Conservation (phyloP, 805 yeast genomes). For the Yamadazyma kitorensis region DNA sequence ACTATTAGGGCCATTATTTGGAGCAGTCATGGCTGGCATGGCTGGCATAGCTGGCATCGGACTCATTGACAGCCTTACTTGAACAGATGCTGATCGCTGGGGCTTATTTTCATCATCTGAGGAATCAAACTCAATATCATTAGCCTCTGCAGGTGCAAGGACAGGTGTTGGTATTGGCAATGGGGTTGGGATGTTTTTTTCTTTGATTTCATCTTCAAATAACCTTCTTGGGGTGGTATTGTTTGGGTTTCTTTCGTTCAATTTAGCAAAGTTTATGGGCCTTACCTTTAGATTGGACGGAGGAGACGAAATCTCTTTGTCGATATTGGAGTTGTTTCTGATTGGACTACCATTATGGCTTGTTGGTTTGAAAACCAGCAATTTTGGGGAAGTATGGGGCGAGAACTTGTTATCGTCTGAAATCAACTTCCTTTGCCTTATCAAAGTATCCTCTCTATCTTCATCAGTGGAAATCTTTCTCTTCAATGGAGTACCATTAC, state of each 20-base stretch:
- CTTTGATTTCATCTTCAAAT: background rate
- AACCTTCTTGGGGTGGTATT: background rate
- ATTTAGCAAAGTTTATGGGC: conserved; percentile 2
- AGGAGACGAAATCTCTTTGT: conserved; percentile 14
- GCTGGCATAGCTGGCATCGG: no score
- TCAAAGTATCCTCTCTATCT: conserved; percentile 13
- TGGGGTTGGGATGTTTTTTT: background rate
- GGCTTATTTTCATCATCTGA: conserved; percentile 18
- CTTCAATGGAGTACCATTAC: conserved; percentile 20
- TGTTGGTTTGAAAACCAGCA: conserved; percentile 3
- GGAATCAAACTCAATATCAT: conserved; percentile 25
- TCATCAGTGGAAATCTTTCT: conserved; percentile 4
- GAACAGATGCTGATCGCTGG: no score
- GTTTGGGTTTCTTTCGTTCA: background rate
- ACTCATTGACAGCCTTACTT: no score
- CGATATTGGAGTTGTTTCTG: conserved; percentile 1
- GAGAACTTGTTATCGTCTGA: conserved; percentile 19
- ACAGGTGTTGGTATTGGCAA: background rate
- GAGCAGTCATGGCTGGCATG: no score
- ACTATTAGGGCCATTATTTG: no score
- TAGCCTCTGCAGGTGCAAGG: background rate
- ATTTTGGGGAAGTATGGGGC: conserved; percentile 1
- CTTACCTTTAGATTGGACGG: conserved; percentile 19
- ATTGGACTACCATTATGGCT: conserved; percentile 1
- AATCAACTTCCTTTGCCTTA: conserved; percentile 18